Percentiles rank a stretch among this genome's conserved stretches.
These are phyloP conservation scores for Deinandra increscens DNA, from an alignment of 129 eudicot genomes.

Conservation along the genomic window DNA sequence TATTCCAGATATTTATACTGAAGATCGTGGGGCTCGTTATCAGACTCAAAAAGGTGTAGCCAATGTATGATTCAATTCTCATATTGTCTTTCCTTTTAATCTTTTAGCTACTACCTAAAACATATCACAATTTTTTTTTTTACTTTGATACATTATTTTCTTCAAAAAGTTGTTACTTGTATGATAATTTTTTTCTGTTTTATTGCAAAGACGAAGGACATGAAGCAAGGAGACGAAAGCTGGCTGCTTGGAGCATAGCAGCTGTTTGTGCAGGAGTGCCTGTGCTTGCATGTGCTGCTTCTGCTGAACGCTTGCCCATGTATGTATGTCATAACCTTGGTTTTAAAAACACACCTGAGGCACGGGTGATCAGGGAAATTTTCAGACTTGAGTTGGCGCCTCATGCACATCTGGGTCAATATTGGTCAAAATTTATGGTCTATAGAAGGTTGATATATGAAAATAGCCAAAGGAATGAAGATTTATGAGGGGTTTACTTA, in stretches of 20 bases:
- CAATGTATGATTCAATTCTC: constrained; percentile 38
- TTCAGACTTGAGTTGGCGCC: no score
- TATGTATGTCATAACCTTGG: constrained; percentile 9
- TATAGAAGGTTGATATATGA: no score
- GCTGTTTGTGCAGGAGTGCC: constrained; percentile 42
- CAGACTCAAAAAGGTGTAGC: constrained; percentile 42
- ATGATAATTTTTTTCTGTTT: neutral
- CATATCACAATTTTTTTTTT: neutral
- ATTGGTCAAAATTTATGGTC: no score
- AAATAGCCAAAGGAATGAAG: no score
- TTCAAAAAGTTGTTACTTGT: neutral
- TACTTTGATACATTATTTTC: neutral
- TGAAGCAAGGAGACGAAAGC: constrained; percentile 38
- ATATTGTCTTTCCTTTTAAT: neutral
- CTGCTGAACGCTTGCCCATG: constrained; percentile 41
- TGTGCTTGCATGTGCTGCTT: constrained; percentile 52
- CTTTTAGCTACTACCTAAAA: constrained; percentile 5
- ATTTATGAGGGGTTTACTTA: no score
- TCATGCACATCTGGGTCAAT: no score
- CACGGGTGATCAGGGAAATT: no score
- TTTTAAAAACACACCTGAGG: no score
- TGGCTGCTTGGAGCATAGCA: constrained; percentile 48
- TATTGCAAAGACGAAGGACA: constrained; percentile 24
- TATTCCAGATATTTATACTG: constrained; percentile 16
- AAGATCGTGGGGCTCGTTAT: constrained; percentile 26